Conservation (phyloP, 306 rosid genomes). For the Lathyrus oleraceus region DNA sequence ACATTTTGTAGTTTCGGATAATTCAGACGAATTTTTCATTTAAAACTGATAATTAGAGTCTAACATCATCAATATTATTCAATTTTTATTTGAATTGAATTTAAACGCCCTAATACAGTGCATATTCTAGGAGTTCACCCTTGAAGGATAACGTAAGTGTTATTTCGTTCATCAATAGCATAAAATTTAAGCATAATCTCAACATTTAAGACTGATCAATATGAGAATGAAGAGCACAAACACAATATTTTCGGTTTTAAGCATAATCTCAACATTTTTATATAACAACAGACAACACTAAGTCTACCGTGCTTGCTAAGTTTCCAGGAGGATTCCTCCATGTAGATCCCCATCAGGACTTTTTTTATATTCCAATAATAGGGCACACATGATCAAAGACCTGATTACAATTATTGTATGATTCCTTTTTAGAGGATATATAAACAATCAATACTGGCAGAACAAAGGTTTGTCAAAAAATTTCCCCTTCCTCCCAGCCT, state of each 20-base stretch:
- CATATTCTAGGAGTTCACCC: too few species aligned
- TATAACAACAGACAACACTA: conserved; percentile 4
- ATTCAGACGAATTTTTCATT: too few species aligned
- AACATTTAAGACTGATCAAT: too few species aligned
- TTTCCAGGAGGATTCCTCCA: background rate
- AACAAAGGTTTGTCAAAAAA: conserved; percentile 33
- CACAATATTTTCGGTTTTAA: background rate
- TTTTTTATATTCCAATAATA: background rate
- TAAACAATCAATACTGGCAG: conserved; percentile 37
- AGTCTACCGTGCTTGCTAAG: background rate
- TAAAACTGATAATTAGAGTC: too few species aligned
- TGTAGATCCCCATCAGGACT: background rate
- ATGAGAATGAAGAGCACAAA: too few species aligned
- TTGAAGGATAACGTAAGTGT: too few species aligned
- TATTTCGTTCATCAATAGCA: too few species aligned
- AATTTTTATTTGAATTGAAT: too few species aligned
- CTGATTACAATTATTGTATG: conserved; percentile 32
- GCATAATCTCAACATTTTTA: conserved; percentile 1
- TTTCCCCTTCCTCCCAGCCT: conserved; percentile 70
- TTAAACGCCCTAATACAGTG: too few species aligned
- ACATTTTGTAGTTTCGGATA: too few species aligned
- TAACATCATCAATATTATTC: too few species aligned
- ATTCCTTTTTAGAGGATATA: conserved; percentile 36
- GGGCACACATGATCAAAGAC: conserved; percentile 11
- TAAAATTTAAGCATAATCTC: too few species aligned